Evolutionary conservation across 495 filamentous ascomycete species (phyloP).

Genomic region (Neurospora terricola): DNA sequence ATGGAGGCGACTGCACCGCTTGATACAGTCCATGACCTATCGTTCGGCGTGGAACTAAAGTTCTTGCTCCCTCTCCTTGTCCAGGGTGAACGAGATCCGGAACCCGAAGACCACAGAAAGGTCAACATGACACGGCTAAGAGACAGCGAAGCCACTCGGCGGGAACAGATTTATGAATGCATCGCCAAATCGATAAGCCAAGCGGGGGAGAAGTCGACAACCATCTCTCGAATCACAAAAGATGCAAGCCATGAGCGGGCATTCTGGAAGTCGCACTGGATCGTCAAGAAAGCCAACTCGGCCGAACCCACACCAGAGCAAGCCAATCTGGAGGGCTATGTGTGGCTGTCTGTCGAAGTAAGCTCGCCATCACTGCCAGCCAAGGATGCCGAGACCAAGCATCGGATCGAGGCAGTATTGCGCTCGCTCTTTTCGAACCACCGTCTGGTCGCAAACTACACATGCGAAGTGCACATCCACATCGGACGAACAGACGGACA

Average conservation of each 20-base stretch:
- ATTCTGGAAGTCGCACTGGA: constrained; percentile 21
- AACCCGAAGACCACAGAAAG: not conserved
- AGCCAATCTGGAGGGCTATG: constrained; percentile 4
- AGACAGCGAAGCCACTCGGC: not conserved
- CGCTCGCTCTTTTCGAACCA: constrained; percentile 6
- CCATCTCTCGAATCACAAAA: constrained; percentile 4
- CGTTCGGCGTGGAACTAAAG: constrained; percentile 4
- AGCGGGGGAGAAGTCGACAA: constrained; percentile 10
- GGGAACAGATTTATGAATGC: constrained; percentile 4
- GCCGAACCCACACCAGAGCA: constrained; percentile 13
- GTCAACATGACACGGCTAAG: not conserved
- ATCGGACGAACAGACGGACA: constrained; percentile 19
- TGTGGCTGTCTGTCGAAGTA: constrained; percentile 23
- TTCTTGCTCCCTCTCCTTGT: constrained; percentile 7
- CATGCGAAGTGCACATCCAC: constrained; percentile 25
- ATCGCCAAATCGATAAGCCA: constrained; percentile 14
- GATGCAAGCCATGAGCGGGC: constrained; percentile 8
- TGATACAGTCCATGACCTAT: constrained; percentile 1
- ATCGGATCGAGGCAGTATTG: constrained; percentile 11
- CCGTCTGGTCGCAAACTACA: constrained; percentile 18
- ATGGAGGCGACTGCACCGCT: not conserved
- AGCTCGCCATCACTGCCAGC: constrained; percentile 18
- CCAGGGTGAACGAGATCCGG: not conserved
- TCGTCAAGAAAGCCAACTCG: constrained; percentile 26
- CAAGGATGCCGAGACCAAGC: constrained; percentile 4